A percentile compares a stretch with the other conserved stretches of the same genome.
Conservation (phyloP, 306 rosid species). For the Trifolium dubium region DNA sequence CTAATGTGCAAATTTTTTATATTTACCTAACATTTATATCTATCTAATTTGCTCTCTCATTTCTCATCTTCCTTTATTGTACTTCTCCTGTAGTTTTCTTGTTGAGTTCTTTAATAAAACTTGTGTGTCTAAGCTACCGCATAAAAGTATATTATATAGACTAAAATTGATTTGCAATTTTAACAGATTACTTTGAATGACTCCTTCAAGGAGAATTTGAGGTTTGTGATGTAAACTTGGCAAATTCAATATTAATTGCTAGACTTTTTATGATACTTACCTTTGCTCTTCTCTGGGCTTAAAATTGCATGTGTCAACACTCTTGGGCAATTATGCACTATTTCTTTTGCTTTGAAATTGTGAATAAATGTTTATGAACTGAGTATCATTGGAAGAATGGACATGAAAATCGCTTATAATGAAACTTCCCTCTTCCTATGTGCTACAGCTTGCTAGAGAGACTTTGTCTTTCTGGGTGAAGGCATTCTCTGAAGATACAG, state of each 20-base stretch:
- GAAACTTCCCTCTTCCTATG: conserved; percentile 34
- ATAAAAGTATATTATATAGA: conserved; percentile 21
- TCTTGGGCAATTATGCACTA: neutral
- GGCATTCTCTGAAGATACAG: conserved; percentile 99
- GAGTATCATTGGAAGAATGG: conserved; percentile 12
- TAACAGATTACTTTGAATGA: conserved; percentile 24
- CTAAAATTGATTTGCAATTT: conserved; percentile 10
- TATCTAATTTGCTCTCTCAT: neutral
- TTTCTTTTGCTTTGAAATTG: conserved; percentile 30
- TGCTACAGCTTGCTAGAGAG: conserved; percentile 93
- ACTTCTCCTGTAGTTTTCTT: conserved; percentile 6
- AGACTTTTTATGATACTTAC: neutral
- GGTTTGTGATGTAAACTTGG: conserved; percentile 9
- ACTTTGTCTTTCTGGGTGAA: conserved; percentile 98
- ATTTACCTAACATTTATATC: neutral
- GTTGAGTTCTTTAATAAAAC: conserved; percentile 11
- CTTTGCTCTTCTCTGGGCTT: conserved; percentile 8
- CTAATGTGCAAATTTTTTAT: neutral
- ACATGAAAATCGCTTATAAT: conserved; percentile 21
- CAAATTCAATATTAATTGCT: neutral
- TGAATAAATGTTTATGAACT: conserved; percentile 17
- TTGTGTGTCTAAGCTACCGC: neutral
- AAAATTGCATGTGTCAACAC: conserved; percentile 20
- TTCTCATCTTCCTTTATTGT: conserved; percentile 4
- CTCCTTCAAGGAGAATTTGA: conserved; percentile 23